A percentile compares a stretch with the other conserved stretches of the same genome.
Conservation (phyloP, 2,329 filamentous ascomycete genomes). For the Harringtonia aguacate region DNA sequence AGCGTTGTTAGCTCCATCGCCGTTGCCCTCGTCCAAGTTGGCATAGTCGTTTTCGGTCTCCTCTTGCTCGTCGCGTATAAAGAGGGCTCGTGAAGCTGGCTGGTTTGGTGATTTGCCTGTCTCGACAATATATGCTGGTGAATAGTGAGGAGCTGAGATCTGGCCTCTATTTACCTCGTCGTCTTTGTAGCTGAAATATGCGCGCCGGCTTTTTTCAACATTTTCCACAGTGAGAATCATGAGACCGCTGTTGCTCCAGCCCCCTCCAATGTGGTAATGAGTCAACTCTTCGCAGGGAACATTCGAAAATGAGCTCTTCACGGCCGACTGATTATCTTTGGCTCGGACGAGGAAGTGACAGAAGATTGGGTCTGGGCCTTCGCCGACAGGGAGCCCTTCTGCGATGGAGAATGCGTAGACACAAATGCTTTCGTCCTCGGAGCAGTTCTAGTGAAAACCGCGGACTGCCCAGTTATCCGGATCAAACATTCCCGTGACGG, state of each 20-base stretch:
- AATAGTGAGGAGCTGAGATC: slow-evolving; percentile 1
- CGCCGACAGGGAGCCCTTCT: background rate
- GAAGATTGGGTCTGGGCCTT: background rate
- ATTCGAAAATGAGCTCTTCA: slow-evolving; percentile 6
- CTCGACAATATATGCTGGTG: slow-evolving; percentile 3
- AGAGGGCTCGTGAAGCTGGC: background rate
- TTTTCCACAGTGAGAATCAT: slow-evolving; percentile 14
- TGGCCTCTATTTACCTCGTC: slow-evolving; percentile 7
- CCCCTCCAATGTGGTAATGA: slow-evolving; percentile 12
- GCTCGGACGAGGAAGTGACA: slow-evolving; percentile 8
- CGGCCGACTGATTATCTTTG: background rate
- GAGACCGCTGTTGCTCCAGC: slow-evolving; percentile 12
- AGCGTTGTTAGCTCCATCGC: no score
- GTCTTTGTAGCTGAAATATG: slow-evolving; percentile 14
- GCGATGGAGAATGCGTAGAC: slow-evolving; percentile 11
- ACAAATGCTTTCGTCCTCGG: slow-evolving; percentile 7
- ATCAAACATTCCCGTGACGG: background rate
- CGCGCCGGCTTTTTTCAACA: slow-evolving; percentile 3
- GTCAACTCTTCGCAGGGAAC: slow-evolving; percentile 7
- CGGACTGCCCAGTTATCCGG: slow-evolving; percentile 6
- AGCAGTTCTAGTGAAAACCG: slow-evolving; percentile 11
- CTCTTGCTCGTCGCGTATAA: background rate
- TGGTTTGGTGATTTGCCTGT: background rate
- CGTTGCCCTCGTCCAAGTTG: background rate
- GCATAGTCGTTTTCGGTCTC: background rate